Evolutionary conservation across 352 stramenopile species (phyloP), one percentile per base, ranked within the genome.

Genomic region (Globisporangium mamillatum): DNA sequence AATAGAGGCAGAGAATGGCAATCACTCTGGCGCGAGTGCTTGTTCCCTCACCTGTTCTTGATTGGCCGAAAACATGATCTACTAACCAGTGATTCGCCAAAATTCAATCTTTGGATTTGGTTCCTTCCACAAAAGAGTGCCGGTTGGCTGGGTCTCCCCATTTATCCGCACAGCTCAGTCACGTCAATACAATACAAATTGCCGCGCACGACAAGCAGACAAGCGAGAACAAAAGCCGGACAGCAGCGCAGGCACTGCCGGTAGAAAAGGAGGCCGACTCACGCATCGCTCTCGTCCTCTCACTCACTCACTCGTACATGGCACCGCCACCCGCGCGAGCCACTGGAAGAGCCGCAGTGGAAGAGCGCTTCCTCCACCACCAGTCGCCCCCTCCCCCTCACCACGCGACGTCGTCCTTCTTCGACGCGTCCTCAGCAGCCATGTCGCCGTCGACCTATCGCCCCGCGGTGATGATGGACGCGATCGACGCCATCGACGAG

Each of bases 401-500:
- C 1, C 14, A n/a, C 14, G 41, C 44, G 18, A 22, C 44, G 44
- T 52, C 44, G 44, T 52, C 44, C 44, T 52, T 52, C 16, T n/a
- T 52, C 16, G 44, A 52, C 44, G 44, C 44, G 4, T 52, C 44
- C 1, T n/a, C 44, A 8, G 44, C 44, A 22, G 18, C 6, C 16
- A 52, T 52, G 44, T 52, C 18, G 18, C 44, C 25, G 32, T 38
- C 25, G 16, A 10, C 9, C 54, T 60, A 60, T 34, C 16, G 25
- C 14, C 54, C 25, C 5, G 27, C 12, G 36, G 16, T 14, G 54
- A 7, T 52, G 50, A 16, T 50, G 4, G 58, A 29, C 7, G 18
- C 34, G 1, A 20, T 22, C 8, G 66, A 67, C 7, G 22, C 27
- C 5, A 63, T 71, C 41, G 60, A 71, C 60, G 66, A 71, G 60